Evolutionary conservation across 208 protist species (phyloP).

Genomic region (Wallacemonas sp.): DNA sequence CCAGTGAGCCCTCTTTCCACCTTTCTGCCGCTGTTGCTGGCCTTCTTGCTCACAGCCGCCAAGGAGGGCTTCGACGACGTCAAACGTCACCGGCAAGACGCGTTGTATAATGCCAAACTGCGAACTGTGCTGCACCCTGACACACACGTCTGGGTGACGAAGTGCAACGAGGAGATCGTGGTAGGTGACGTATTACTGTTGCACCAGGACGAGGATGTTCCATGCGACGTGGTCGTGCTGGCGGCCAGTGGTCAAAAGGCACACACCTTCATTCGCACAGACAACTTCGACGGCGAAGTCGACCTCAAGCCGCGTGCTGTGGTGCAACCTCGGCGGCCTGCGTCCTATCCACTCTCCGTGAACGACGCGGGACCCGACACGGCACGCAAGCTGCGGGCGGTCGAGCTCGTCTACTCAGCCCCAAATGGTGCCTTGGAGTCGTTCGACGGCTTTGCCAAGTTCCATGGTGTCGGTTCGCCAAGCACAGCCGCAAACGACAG

Average conservation of each 20-base stretch:
- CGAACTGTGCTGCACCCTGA: slow-evolving; percentile 37
- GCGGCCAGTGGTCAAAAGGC: slow-evolving; percentile 20
- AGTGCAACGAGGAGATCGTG: slow-evolving; percentile 50
- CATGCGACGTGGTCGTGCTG: slow-evolving; percentile 90
- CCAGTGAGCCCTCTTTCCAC: slow-evolving; percentile 93
- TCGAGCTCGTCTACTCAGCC: slow-evolving; percentile 55
- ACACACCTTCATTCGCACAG: slow-evolving; percentile 87
- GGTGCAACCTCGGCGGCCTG: slow-evolving; percentile 24
- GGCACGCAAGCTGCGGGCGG: slow-evolving; percentile 14
- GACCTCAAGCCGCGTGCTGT: slow-evolving; percentile 89
- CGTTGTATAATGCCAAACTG: slow-evolving; percentile 62
- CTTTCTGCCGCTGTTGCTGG: slow-evolving; percentile 91
- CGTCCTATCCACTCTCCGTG: slow-evolving; percentile 9
- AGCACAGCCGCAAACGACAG: neutral
- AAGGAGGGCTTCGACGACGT: slow-evolving; percentile 96
- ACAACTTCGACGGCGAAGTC: slow-evolving; percentile 95
- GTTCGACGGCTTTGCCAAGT: slow-evolving; percentile 78
- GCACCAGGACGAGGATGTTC: slow-evolving; percentile 77
- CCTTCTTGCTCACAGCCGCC: slow-evolving; percentile 90
- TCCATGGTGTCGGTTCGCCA: neutral
- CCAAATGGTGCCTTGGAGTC: slow-evolving; percentile 84
- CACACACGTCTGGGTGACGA: slow-evolving; percentile 13
- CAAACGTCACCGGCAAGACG: slow-evolving; percentile 82
- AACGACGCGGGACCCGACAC: slow-evolving; percentile 15
- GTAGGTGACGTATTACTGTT: slow-evolving; percentile 88